Base-by-base conservation (phyloP, 805 yeast genomes). In the Candida qinlingensis region DNA sequence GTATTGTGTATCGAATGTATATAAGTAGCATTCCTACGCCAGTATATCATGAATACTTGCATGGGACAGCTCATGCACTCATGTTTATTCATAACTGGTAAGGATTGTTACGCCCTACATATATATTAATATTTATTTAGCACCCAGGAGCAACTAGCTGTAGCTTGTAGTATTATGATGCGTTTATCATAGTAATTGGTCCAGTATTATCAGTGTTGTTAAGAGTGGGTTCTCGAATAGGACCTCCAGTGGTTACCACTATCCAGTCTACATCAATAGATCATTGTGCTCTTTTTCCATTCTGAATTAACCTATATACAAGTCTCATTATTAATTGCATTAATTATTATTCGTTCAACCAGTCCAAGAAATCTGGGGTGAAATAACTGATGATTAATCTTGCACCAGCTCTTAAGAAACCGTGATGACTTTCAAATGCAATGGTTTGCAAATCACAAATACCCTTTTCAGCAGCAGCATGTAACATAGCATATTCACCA, bases 391-490 rank as follows among this genome's bases (percentile, higher is more conserved):
- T 90, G 51, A 94, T 81, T 58, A 94, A 70, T 61, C 90, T 81
- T 12, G 98, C 98, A 50, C 99, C 99, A 1, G 99, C 99, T 67
- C 99, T 80, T 52, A 92, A 75, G 61, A 87, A 84, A 1, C 99
- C 97, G 53, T 87, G 76, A 59, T 94, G 96, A 42, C 94, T 72
- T 71, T 94, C 99, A 60, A 86, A 87, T 0, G 90, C 86, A 50
- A 72, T 71, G 11, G 81, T 68, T 68, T 87, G 85, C 67, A 94
- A 76, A 66, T 92, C 97, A 52, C 85, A 87, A 51, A 91, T 77
- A 37, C 96, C 96, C 74, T 90, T 90, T 61, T 90, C 97, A 31
- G 97, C 97, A 46, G 97, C 98, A 7, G 99, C 99, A 63, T 91
- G 96, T 54, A 94, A 69, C 99, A 94, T 94, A 33, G 98, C 97